Evolutionary conservation across 1,284 basidiomycete genomes (phyloP), one percentile per base, ranked within the genome.

Genomic region (Moesziomyces antarcticus): DNA sequence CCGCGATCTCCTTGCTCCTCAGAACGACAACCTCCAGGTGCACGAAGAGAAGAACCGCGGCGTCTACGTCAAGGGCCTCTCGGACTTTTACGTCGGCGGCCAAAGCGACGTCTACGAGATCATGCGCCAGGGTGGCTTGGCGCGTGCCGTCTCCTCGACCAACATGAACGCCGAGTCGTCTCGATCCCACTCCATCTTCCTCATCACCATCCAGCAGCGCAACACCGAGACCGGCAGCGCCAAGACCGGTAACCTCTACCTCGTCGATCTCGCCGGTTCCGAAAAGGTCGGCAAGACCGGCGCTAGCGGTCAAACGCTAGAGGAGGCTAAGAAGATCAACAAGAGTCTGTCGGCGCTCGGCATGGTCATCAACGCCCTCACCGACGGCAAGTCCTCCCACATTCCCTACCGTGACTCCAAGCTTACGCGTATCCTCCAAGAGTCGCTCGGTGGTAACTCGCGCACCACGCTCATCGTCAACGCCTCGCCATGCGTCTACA

Each of bases 121-220:
- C 81, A 98, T 99, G 95, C 89, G 94, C 71, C 94, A 95, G 71
- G 97, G 97, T 84, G 93, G 93, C 54, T 89, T 89, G 52, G 91
- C 94, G 33, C 89, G 97, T 75, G 93, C 94, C 10, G 93, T 97
- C 10, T 95, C 95, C 6, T 91, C 95, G 4, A 99, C 97, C 6
- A 97, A 98, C 86, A 99, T 99, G 97, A 99, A 99, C 85, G 95
- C 97, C 73, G 97, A 99, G 85, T 96, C 93, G 60, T 99, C 97
- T 24, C 93, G 97, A 51, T 99, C 97, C 21, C 97, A 99, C 85
- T 98, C 97, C 14, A 99, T 99, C 84, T 99, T 99, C 86, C 89
- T 99, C 61, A 94, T 99, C 79, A 95, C 93, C 5, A 97, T 99
- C 67, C 91, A 96, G 80, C 96, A 98, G 85, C 89, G 93, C 70